These are phyloP conservation scores for Sporothrix inflata DNA, from an alignment of 2,329 filamentous ascomycete genomes.

Conservation along the genomic window DNA sequence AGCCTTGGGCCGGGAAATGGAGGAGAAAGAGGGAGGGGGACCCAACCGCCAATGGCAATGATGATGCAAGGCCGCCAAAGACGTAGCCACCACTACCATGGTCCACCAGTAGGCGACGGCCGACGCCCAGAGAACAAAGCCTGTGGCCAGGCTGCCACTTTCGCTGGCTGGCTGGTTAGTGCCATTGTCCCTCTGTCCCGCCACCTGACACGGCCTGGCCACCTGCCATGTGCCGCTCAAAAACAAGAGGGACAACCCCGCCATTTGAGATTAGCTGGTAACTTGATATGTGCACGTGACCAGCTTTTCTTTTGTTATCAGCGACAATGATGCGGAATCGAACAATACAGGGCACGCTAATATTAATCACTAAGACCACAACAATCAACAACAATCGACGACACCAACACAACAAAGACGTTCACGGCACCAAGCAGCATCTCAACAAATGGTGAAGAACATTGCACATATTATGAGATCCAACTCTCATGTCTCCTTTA, in stretches of 20 bases:
- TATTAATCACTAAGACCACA: not conserved
- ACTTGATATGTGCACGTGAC: conserved; percentile 2
- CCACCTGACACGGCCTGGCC: conserved; percentile 17
- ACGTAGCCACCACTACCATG: not conserved
- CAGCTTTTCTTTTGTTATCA: not conserved
- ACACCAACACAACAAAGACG: not conserved
- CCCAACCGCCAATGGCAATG: not conserved
- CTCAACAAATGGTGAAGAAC: too few species aligned
- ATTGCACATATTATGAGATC: too few species aligned
- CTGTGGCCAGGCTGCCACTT: conserved; percentile 18
- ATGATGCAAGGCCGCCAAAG: conserved; percentile 20
- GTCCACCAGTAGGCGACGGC: not conserved
- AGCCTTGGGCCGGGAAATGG: conserved; percentile 25
- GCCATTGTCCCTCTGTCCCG: not conserved
- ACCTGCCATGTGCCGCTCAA: conserved; percentile 22
- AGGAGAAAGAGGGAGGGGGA: not conserved
- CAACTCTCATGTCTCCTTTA: too few species aligned
- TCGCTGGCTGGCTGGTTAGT: not conserved
- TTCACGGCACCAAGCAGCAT: too few species aligned
- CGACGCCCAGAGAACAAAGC: conserved; percentile 2
- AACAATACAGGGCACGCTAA: not conserved
- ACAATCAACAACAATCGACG: not conserved
- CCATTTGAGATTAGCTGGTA: not conserved
- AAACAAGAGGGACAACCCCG: conserved; percentile 9
- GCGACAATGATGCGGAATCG: not conserved